A percentile compares a stretch with the other conserved stretches of the same genome.
These are phyloP conservation scores for Halophytophthora polymorphica DNA, from an alignment of 352 stramenopile genomes.

Conservation along the genomic window DNA sequence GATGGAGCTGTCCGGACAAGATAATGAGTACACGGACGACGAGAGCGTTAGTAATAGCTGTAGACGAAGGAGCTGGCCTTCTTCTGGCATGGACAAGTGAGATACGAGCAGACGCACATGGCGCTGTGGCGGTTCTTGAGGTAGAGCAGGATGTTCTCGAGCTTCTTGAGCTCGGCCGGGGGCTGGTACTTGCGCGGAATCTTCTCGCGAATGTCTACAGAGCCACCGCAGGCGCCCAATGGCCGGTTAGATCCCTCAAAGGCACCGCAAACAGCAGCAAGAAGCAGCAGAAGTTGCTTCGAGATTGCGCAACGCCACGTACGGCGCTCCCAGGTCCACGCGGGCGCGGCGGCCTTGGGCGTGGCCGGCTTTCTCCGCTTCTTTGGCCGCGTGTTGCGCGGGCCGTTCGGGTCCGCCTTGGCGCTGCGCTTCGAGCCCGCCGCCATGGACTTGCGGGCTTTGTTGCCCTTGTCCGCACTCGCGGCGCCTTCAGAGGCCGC, in stretches of 20 bases:
- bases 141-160: constrained; percentile 85
- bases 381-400: constrained; percentile 5
- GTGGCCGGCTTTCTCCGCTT: constrained; percentile 27
- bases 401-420: constrained; percentile 16
- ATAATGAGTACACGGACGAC: not conserved
- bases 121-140: constrained; percentile 77
- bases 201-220: constrained; percentile 62
- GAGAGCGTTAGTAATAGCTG: not conserved
- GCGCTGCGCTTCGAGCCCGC: constrained; percentile 19
- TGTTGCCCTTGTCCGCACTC: constrained; percentile 1
- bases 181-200: constrained; percentile 86
- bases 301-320: constrained; percentile 9
- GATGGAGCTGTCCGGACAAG: constrained; percentile 48
- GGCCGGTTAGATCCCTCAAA: not conserved
- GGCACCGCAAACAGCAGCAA: not conserved
- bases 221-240: not conserved
- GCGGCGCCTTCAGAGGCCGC: constrained; percentile 6
- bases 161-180: constrained; percentile 73
- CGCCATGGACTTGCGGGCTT: constrained; percentile 10
- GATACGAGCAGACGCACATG: constrained; percentile 45
- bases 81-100: constrained; percentile 1
- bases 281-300: not conserved
- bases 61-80: no score
- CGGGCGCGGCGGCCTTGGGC: constrained; percentile 30
- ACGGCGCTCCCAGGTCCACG: constrained; percentile 84